Base-by-base conservation (phyloP, 2,329 filamentous ascomycete species). In the Pestalotiopsis fici region DNA sequence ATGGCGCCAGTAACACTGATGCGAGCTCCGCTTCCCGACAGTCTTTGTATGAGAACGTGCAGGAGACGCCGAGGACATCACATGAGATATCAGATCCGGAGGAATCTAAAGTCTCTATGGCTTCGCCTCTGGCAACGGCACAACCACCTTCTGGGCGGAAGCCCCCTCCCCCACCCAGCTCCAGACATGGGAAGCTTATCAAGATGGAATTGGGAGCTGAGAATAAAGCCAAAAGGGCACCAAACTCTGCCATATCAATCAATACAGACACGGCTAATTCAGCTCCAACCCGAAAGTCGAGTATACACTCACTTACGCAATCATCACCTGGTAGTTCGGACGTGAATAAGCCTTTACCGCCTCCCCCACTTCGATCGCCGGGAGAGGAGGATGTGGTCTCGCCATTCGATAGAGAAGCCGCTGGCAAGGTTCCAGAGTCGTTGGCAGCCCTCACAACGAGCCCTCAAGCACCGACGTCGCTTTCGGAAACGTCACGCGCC, bases 161-260 rank as follows among this genome's bases (percentile, higher is more conserved):
- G 70, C 92, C 91, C 15, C 92, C 93, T 4, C 91, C 91, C 6
- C 92, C 92, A 25, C 85, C 85, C 12, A 93, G 87, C 75, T 94
- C 91, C 64, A 88, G 92, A 65, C 92, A 95, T 79, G 93, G 93
- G 4, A 95, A 91, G 78, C 85, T 90, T 21, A 91, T 95, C 70
- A 88, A 85, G 71, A 77, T 82, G 56, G 80, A 85, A 73, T 71
- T 82, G 68, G 80, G 79, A 64, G 76, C 83, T 67, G 71, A 82
- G 75, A 67, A 79, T 76, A 75, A 78, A 70, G 70, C 67, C 56
- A 65, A 65, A 25, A 71, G 65, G 63, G 55, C 61, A 39, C 21
- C 69, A 7, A 35, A 66, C 50, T 47, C 67, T 55, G 65, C 72
- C 6, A 68, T 67, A 31, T 65, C 69, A 28, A 60, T 69, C 57